Evolutionary conservation across 129 eudicot genomes (phyloP).

Genomic region (Chrysanthemum lavandulifolium): DNA sequence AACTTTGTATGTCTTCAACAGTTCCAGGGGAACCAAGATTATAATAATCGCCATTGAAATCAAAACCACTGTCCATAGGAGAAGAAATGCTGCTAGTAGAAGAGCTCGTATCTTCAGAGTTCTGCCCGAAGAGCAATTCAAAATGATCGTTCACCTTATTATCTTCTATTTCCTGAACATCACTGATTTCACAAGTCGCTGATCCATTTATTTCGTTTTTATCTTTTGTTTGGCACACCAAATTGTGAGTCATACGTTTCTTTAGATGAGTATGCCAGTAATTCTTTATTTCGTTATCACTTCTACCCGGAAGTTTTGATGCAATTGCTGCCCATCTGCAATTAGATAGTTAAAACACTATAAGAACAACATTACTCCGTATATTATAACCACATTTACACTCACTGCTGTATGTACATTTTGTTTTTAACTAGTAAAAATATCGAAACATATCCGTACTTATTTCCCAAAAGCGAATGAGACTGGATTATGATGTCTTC

Average conservation of each 20-base stretch:
- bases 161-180: not conserved
- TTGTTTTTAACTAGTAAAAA: not conserved
- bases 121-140: not conserved
- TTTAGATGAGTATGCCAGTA: constrained; percentile 42
- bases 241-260: constrained; percentile 11
- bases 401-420: not conserved
- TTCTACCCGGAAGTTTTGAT: constrained; percentile 39
- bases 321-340: constrained; percentile 49
- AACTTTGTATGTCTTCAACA: constrained; percentile 13
- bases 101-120: not conserved
- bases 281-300: constrained; percentile 43
- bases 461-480: constrained; percentile 23
- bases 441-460: constrained; percentile 2
- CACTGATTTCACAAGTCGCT: not conserved
- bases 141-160: not conserved
- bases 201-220: not conserved
- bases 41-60: not conserved
- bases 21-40: constrained; percentile 3
- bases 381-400: too few relatives aligned
- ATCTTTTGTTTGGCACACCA: not conserved
- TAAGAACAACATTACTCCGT: too few relatives aligned
- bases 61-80: not conserved
- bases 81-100: not conserved
- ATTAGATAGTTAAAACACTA: not conserved
- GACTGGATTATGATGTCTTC: constrained; percentile 24